Base-by-base conservation (phyloP, 2,329 filamentous ascomycete species). In the Beauveria scarabaeidicola region DNA sequence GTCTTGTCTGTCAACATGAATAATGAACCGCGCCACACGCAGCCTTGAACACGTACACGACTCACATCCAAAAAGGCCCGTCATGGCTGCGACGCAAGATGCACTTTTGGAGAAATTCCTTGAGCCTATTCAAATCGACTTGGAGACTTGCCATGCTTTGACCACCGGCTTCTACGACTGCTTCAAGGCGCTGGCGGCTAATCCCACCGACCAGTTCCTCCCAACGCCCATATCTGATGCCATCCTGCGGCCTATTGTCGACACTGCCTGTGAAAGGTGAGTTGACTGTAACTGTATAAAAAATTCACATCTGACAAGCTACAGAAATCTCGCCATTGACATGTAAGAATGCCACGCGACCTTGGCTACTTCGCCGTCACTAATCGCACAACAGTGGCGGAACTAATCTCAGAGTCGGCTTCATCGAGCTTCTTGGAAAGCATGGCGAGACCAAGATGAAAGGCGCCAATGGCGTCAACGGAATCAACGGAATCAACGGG, bases 401-500 rank as follows among this genome's bases (percentile, higher is more conserved):
- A 8, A 86, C 85, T 8, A 89, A 89, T 65, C 74, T 89, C 47
- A 78, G 86, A 67, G 86, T 87, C 29, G 86, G 83, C 32, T 88
- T 89, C 64, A 78, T 89, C 57, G 83, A 88, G 66, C 72, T 89
- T 27, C 68, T 80, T 21, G 77, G 77, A 40, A 67, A 74, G 59
- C 66, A 72, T 21, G 53, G 59, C 50, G 50, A 60, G 21, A 21
- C 61, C 56, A 41, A 56, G 27, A 51, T 59, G 13, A 64, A 66
- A 44, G 69, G 65, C 13, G 58, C 32, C 47, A 55, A 65, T 40
- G 57, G 62, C 9, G 58, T 27, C 43, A 48, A 60, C 25, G 51
- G 51, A 3, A 9, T 13, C 23, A 53, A 59, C 25, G 50, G 48
- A 29, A 32, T 13, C 41, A 54, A 58, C 5, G 55, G 55, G 23